phyloP scores from a whole-genome alignment of 257 asterid genomes.

The Salvia splendens region DNA sequence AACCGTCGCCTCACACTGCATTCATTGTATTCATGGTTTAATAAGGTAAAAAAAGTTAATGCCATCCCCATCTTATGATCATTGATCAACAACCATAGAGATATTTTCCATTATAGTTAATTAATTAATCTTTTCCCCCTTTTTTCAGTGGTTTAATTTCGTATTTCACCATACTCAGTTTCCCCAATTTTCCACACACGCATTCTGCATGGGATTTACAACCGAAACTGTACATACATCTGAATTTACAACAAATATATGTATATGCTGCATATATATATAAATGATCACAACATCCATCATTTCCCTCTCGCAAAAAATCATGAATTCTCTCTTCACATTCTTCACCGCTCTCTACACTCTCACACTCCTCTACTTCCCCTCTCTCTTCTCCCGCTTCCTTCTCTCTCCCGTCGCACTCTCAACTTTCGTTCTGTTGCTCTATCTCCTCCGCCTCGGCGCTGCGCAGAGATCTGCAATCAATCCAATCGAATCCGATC shows the following conservation, averaged over 20 bases:
- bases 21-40: not conserved
- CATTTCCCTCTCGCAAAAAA: not conserved
- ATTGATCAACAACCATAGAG: not conserved
- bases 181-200: conserved; percentile 1
- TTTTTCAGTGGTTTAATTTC: not conserved
- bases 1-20: not conserved
- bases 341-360: conserved; percentile 57
- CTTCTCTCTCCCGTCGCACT: conserved; percentile 57
- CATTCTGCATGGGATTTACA: conserved; percentile 36
- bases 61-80: not conserved
- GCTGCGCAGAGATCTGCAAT: conserved; percentile 41
- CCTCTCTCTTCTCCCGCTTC: conserved; percentile 35
- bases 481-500: conserved; percentile 13
- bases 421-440: conserved; percentile 56
- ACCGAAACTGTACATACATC: conserved; percentile 23
- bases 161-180: not conserved
- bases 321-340: conserved; percentile 53
- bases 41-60: not conserved
- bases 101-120: not conserved
- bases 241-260: conserved; percentile 23
- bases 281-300: not conserved
- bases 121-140: too few species aligned
- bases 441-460: conserved; percentile 68
- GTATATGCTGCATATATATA: not conserved
- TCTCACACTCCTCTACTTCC: conserved; percentile 62